Conservation (phyloP, 202 grass and related monocot species). For the Musa balbisiana region DNA sequence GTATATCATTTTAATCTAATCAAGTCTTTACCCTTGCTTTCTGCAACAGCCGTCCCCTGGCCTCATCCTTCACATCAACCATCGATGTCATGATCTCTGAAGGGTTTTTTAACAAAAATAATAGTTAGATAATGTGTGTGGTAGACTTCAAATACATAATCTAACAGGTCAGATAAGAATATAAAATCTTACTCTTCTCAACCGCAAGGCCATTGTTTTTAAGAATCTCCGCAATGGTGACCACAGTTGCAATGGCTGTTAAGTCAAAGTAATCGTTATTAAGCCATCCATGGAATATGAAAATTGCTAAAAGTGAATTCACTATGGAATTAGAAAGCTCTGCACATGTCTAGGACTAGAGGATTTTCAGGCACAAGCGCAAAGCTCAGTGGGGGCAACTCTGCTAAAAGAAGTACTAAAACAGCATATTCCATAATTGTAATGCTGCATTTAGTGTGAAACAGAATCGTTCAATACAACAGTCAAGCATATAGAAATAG, state of each 20-base stretch:
- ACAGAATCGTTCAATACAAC: too few species aligned
- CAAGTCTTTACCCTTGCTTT: slow-evolving; percentile 51
- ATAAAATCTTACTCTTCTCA: slow-evolving; percentile 57
- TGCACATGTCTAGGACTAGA: too few species aligned
- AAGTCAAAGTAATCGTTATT: slow-evolving; percentile 16
- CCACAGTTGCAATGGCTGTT: slow-evolving; percentile 80
- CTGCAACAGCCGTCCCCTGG: slow-evolving; percentile 50
- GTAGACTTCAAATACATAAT: background rate
- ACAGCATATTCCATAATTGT: too few species aligned
- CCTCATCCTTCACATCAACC: slow-evolving; percentile 78
- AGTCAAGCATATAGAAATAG: too few species aligned
- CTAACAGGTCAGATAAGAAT: background rate
- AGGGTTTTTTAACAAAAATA: background rate
- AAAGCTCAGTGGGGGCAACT: background rate
- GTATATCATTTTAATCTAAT: background rate
- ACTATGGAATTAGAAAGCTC: background rate
- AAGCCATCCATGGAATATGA: background rate
- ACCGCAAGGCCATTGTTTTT: slow-evolving; percentile 90
- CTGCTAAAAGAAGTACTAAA: too few species aligned
- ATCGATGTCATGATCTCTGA: slow-evolving; percentile 84
- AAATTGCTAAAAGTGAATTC: background rate
- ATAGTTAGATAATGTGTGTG: too few species aligned
- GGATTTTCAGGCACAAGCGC: background rate
- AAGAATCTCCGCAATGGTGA: slow-evolving; percentile 87
- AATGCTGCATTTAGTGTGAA: too few species aligned